Evolutionary conservation across 371 early-diverging fungal species (phyloP).

Genomic region (Scutellospora calospora): DNA sequence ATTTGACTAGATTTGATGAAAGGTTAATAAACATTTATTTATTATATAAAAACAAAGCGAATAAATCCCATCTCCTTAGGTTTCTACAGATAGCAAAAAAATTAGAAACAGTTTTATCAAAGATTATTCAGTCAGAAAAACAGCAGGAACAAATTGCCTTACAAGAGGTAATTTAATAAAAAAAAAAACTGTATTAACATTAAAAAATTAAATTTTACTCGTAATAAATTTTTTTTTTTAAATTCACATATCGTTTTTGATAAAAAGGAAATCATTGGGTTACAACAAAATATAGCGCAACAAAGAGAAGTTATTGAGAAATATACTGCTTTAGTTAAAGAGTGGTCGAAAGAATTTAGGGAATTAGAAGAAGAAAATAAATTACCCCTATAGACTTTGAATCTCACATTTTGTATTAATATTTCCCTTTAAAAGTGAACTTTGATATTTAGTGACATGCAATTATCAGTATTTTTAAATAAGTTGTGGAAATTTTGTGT

Average conservation of each 20-base stretch:
- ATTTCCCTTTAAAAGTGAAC: too few relatives aligned
- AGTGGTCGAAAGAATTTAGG: conserved; percentile 25
- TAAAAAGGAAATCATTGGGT: background rate
- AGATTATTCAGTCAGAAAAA: background rate
- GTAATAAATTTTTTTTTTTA: background rate
- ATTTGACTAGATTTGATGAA: background rate
- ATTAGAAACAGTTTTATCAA: conserved; percentile 6
- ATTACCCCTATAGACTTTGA: background rate
- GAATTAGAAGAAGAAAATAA: conserved; percentile 20
- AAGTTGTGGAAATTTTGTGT: too few relatives aligned
- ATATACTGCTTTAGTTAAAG: background rate
- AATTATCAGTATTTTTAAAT: too few relatives aligned
- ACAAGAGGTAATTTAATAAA: background rate
- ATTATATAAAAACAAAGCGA: background rate
- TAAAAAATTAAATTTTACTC: too few relatives aligned
- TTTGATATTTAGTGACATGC: too few relatives aligned
- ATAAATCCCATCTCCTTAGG: background rate
- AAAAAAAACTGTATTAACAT: too few relatives aligned
- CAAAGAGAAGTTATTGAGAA: conserved; percentile 27
- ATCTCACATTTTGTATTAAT: background rate
- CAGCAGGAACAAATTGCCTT: background rate
- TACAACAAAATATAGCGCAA: background rate
- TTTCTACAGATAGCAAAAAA: conserved; percentile 4
- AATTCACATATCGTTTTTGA: background rate
- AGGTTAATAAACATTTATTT: background rate